Evolutionary conservation across 2,329 filamentous ascomycete genomes (phyloP).

Genomic region (Beauveria sp.): DNA sequence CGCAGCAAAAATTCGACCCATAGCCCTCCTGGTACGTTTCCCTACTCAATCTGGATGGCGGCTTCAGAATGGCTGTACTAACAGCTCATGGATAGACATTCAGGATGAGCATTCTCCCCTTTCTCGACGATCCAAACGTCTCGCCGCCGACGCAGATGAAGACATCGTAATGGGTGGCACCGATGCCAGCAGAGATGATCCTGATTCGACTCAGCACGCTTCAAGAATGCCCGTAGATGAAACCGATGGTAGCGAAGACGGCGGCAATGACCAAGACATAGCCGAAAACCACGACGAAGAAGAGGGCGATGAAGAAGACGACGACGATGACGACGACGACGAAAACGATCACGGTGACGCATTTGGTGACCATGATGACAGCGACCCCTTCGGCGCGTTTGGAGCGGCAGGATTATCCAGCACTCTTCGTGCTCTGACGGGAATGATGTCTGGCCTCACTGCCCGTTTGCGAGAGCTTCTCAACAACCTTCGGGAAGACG

Average conservation of each 20-base stretch:
- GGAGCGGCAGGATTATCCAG: constrained; percentile 65
- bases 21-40: background rate
- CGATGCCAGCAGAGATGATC: constrained; percentile 43
- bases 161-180: constrained; percentile 67
- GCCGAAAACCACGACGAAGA: background rate
- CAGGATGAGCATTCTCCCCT: constrained; percentile 26
- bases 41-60: background rate
- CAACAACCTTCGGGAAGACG: constrained; percentile 69
- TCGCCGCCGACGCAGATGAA: constrained; percentile 44
- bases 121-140: constrained; percentile 45
- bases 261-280: background rate
- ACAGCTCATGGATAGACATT: background rate
- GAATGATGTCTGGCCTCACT: constrained; percentile 84
- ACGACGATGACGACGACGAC: constrained; percentile 32
- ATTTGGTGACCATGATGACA: constrained; percentile 58
- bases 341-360: constrained; percentile 45
- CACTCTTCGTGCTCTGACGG: constrained; percentile 78
- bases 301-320: constrained; percentile 17
- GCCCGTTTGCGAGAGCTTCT: constrained; percentile 72
- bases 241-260: constrained; percentile 11
- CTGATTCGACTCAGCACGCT: constrained; percentile 35
- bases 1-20: constrained; percentile 6
- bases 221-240: constrained; percentile 20
- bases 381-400: constrained; percentile 58
- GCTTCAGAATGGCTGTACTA: background rate